These are phyloP conservation scores for Xylariaceae sp. DNA, from an alignment of 2,329 filamentous ascomycete genomes.

Conservation along the genomic window DNA sequence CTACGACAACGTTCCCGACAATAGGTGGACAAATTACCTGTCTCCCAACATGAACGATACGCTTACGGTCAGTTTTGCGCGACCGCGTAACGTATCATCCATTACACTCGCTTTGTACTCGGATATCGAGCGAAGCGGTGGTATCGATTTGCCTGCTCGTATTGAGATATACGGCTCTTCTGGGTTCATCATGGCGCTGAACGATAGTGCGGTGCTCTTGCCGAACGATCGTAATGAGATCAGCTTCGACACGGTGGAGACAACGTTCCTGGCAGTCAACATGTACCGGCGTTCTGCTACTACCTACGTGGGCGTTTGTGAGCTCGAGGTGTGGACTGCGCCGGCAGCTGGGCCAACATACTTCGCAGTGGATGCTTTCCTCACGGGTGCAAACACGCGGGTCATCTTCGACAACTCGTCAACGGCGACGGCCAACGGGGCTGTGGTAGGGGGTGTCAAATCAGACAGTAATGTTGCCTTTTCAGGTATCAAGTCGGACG, in stretches of 20 bases:
- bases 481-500: constrained; percentile 36
- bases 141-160: constrained; percentile 35
- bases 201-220: constrained; percentile 28
- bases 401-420: constrained; percentile 35
- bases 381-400: constrained; percentile 32
- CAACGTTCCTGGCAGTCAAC: constrained; percentile 41
- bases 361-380: constrained; percentile 39
- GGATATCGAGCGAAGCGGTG: constrained; percentile 43
- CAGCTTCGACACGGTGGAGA: constrained; percentile 35
- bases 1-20: constrained; percentile 46
- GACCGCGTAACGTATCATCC: constrained; percentile 42
- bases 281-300: constrained; percentile 33
- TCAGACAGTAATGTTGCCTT: constrained; percentile 38
- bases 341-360: constrained; percentile 31
- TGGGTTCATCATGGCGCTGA: constrained; percentile 28
- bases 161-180: constrained; percentile 37
- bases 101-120: constrained; percentile 43
- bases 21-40: constrained; percentile 48
- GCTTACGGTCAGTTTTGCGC: constrained; percentile 42
- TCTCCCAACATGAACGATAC: constrained; percentile 44
- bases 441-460: constrained; percentile 34
- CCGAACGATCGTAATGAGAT: constrained; percentile 40
- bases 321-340: constrained; percentile 42
- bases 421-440: constrained; percentile 32
- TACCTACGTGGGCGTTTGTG: constrained; percentile 40